These are phyloP conservation scores for Persicaria maculosa DNA, from an alignment of 148 eudicot genomes.

Conservation along the genomic window DNA sequence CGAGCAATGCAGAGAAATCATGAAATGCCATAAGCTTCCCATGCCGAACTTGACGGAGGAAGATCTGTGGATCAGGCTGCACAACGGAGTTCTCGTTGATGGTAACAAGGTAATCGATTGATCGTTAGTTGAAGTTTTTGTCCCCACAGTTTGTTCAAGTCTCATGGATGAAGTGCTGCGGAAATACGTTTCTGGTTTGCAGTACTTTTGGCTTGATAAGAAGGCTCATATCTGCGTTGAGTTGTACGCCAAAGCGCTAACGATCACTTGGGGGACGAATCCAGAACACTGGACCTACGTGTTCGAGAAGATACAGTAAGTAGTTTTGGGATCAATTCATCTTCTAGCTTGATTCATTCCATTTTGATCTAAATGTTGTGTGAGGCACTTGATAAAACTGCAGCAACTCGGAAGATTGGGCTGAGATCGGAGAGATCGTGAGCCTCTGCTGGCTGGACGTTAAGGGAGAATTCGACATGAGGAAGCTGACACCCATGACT, in stretches of 20 bases:
- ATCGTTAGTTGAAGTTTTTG: background rate
- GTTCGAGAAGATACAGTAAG: conserved; percentile 10
- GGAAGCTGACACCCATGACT: conserved; percentile 10
- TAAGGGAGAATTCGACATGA: conserved; percentile 5
- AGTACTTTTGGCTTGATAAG: conserved; percentile 11
- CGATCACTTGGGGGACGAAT: conserved; percentile 13
- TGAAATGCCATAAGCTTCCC: conserved; percentile 1
- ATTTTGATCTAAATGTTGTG: background rate
- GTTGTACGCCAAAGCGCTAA: conserved; percentile 10
- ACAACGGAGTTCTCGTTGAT: background rate
- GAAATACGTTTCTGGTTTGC: background rate
- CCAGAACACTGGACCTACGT: conserved; percentile 10
- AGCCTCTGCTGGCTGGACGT: conserved; percentile 10
- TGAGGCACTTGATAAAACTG: background rate
- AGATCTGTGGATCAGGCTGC: conserved; percentile 10
- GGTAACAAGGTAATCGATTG: conserved; percentile 7
- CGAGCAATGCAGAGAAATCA: conserved; percentile 3
- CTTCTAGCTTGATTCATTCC: background rate
- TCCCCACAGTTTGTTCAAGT: background rate
- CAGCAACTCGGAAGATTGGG: conserved; percentile 10
- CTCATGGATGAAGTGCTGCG: no score
- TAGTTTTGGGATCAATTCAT: background rate
- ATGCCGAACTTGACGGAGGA: conserved; percentile 5
- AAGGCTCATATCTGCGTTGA: conserved; percentile 4
- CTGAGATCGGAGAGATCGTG: conserved; percentile 6